Conservation (phyloP, 176 grass and related monocot species). For the Coix lacrymajobi region DNA sequence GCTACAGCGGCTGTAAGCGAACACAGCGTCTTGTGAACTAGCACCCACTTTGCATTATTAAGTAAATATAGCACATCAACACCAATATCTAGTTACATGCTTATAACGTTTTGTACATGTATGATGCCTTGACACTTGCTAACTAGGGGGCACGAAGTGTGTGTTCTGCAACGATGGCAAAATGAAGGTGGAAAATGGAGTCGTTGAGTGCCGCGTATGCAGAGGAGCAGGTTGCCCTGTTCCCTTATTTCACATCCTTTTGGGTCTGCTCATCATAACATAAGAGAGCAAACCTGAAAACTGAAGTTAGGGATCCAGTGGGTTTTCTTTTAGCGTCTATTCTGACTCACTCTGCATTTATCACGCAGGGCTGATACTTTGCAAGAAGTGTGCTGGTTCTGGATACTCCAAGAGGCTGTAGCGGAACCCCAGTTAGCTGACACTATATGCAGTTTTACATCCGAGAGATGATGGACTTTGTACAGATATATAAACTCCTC, state of each 20-base stretch:
- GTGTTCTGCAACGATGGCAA: slow-evolving; percentile 85
- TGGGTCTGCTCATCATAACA: background rate
- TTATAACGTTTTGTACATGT: background rate
- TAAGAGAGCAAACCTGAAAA: background rate
- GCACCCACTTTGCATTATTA: background rate
- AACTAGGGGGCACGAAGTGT: slow-evolving; percentile 76
- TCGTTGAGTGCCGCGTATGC: slow-evolving; percentile 79
- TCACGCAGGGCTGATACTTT: slow-evolving; percentile 73
- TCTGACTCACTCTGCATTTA: slow-evolving; percentile 2
- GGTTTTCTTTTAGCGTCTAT: background rate
- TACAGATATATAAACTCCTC: background rate
- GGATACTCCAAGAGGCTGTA: slow-evolving; percentile 94
- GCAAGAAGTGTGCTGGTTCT: slow-evolving; percentile 91
- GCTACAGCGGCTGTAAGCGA: no score
- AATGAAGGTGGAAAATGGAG: slow-evolving; percentile 75
- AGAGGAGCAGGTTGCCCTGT: slow-evolving; percentile 73
- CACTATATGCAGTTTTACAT: background rate
- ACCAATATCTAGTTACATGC: background rate
- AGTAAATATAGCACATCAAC: background rate
- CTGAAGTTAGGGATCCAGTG: background rate
- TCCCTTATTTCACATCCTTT: background rate
- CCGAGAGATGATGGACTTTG: background rate
- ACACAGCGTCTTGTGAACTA: no score
- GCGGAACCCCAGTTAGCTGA: background rate
- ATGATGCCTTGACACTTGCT: background rate